Base-by-base conservation (phyloP, 2,329 filamentous ascomycete species). In the Grosmannia penicillata region DNA sequence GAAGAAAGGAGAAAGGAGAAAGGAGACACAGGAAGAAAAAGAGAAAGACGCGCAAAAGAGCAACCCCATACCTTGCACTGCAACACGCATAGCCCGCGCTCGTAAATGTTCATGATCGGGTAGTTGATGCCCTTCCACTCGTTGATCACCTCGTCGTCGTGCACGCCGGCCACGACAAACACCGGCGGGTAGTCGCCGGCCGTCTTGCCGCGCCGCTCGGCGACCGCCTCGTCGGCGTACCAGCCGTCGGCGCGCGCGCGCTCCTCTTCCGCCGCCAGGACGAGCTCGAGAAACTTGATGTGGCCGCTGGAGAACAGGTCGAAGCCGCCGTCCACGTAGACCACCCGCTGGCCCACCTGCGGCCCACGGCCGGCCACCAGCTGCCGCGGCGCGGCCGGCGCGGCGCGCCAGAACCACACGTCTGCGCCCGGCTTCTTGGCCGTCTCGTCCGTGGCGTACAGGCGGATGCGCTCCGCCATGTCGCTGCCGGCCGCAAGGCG, bases 21-120 rank as follows among this genome's bases (percentile, higher is more conserved):
- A 11, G 13, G 34, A 23, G 39, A 17, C 21, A 45, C 11, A 37
- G 19, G 33, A 23, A 4, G 6, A n/a, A 24, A 17, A 24, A 8
- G 14, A 11, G 22, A n/a, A 9, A 15, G 28, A 8, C 6, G 24
- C 8, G 24, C 14, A 4, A 4, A 28, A 6, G 24, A 17, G 29
- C 9, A 10, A 18, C 33, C 13, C 17, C 72, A 51, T 66, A 89
- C 84, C 58, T 81, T 81, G 66, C 91, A 98, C 54, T 98, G 91
- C 45, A 96, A 65, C 23, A 96, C 89, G 56, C 91, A 98, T 18
- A 98, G 75, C 2, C 87, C 87, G 30, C 91, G 80, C 65, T 98
- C 91, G 52, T 89, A 94, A 41, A 94, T 87, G 64, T 96, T 98
- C 91, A 98, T 98, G 62, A 98, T 96, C 21, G 91, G 91, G 55